These are phyloP conservation scores for Colletotrichum lini DNA, from an alignment of 2,329 filamentous ascomycete genomes.

Conservation along the genomic window DNA sequence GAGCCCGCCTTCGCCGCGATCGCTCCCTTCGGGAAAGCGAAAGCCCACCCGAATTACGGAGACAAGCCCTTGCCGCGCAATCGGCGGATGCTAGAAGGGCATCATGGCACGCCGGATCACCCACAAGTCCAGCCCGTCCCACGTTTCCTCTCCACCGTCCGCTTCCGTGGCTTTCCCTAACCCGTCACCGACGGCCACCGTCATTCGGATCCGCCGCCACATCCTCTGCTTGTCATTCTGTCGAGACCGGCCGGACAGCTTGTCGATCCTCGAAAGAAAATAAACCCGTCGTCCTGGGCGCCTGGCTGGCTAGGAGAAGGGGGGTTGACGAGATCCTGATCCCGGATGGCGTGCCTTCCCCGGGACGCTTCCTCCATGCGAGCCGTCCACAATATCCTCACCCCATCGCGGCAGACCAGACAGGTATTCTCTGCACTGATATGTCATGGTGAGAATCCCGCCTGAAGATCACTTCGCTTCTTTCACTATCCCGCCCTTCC, in stretches of 20 bases:
- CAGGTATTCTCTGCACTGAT: not conserved
- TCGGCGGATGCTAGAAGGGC: conserved; percentile 8
- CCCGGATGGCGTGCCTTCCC: conserved; percentile 20
- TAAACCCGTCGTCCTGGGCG: not conserved
- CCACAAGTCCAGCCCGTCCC: conserved; percentile 28
- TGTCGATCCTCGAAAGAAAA: not conserved
- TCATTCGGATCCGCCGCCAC: not conserved
- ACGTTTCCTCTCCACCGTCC: conserved; percentile 27
- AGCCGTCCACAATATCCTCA: conserved; percentile 1
- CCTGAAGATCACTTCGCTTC: conserved; percentile 11
- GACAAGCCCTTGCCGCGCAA: conserved; percentile 11
- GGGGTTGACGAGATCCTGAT: not conserved
- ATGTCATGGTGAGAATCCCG: not conserved
- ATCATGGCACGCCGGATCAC: conserved; percentile 31
- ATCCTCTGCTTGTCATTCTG: no score
- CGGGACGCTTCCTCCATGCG: not conserved
- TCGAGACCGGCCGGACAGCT: not conserved
- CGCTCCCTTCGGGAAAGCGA: not conserved
- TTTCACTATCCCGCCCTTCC: conserved; percentile 10
- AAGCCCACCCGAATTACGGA: not conserved
- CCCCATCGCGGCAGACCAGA: not conserved
- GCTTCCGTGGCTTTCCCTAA: conserved; percentile 12
- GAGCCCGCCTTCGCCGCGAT: conserved; percentile 31
- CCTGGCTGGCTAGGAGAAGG: not conserved
- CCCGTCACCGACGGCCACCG: conserved; percentile 29